Percentiles rank a stretch among this genome's conserved stretches.
phyloP scores from a whole-genome alignment of 768 basidiomycete genomes.

The Strobilomyces confusus region DNA sequence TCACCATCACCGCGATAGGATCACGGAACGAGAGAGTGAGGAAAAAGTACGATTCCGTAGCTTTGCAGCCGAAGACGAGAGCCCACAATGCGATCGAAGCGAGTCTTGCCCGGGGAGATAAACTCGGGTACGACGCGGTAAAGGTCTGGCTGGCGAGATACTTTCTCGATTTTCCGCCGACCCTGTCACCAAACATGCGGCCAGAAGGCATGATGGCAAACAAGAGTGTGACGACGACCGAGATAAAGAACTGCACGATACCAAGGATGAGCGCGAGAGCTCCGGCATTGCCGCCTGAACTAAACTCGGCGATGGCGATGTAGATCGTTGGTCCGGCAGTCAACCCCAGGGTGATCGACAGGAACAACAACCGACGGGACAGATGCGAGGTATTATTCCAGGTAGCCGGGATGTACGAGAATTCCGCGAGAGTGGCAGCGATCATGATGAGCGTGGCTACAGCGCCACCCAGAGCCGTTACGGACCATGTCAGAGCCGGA shows the following conservation, averaged over 20 bases:
- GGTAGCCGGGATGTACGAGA: slow-evolving; percentile 95
- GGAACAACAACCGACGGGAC: slow-evolving; percentile 84
- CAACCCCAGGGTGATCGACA: slow-evolving; percentile 83
- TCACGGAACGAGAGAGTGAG: slow-evolving; percentile 91
- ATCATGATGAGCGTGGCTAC: slow-evolving; percentile 98
- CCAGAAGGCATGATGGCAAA: slow-evolving; percentile 94
- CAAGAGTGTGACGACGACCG: slow-evolving; percentile 77
- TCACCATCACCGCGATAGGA: slow-evolving; percentile 92
- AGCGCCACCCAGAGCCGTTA: slow-evolving; percentile 90
- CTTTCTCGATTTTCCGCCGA: slow-evolving; percentile 91
- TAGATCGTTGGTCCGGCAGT: slow-evolving; percentile 95
- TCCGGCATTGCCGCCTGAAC: slow-evolving; percentile 52
- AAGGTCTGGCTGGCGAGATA: slow-evolving; percentile 99
- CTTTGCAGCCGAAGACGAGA: slow-evolving; percentile 94
- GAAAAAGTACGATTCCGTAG: slow-evolving; percentile 97
- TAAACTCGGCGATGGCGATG: slow-evolving; percentile 78
- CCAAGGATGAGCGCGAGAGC: slow-evolving; percentile 86
- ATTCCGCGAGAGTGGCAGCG: slow-evolving; percentile 88
- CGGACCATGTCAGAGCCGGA: slow-evolving; percentile 87
- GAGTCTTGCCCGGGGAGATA: slow-evolving; percentile 60
- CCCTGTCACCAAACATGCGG: slow-evolving; percentile 98
- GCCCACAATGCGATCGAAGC: slow-evolving; percentile 84
- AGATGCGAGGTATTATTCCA: slow-evolving; percentile 99
- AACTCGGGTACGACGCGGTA: slow-evolving; percentile 86
- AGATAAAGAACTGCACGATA: slow-evolving; percentile 95